Evolutionary conservation across 805 yeast species (phyloP).

Genomic region (Schwanniomyces vanrijiae): DNA sequence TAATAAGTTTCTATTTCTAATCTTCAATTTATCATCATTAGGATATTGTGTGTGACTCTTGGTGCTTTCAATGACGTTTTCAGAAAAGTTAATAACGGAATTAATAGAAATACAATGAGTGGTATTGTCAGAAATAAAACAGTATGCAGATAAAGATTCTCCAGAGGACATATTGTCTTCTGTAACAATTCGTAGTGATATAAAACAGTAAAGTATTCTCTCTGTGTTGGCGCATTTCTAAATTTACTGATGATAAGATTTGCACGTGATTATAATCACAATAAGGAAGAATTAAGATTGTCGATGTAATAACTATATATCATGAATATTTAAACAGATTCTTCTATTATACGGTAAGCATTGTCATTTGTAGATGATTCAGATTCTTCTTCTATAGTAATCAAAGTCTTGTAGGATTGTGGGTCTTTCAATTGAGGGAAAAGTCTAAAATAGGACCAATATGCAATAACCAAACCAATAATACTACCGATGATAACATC

Average conservation of each 20-base stretch:
- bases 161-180: conserved; percentile 3
- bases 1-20: conserved; percentile 28
- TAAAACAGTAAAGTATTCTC: background rate
- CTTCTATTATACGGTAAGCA: background rate
- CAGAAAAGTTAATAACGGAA: conserved; percentile 13
- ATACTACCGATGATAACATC: conserved; percentile 76
- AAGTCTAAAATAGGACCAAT: conserved; percentile 53
- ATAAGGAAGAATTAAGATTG: background rate
- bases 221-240: background rate
- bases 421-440: conserved; percentile 43
- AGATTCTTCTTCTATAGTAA: conserved; percentile 15
- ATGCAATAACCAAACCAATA: conserved; percentile 64
- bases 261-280: background rate
- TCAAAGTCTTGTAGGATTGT: conserved; percentile 41
- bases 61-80: conserved; percentile 3
- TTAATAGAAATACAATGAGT: conserved; percentile 28
- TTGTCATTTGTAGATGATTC: background rate
- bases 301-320: background rate
- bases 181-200: background rate
- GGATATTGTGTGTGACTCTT: conserved; percentile 1
- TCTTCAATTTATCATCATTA: conserved; percentile 2
- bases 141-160: conserved; percentile 21
- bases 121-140: conserved; percentile 24
- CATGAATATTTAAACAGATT: background rate
- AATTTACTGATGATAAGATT: background rate